These are phyloP conservation scores for Ceratocystis cacaofunesta DNA, from an alignment of 2,329 filamentous ascomycete species.

Conservation along the genomic window DNA sequence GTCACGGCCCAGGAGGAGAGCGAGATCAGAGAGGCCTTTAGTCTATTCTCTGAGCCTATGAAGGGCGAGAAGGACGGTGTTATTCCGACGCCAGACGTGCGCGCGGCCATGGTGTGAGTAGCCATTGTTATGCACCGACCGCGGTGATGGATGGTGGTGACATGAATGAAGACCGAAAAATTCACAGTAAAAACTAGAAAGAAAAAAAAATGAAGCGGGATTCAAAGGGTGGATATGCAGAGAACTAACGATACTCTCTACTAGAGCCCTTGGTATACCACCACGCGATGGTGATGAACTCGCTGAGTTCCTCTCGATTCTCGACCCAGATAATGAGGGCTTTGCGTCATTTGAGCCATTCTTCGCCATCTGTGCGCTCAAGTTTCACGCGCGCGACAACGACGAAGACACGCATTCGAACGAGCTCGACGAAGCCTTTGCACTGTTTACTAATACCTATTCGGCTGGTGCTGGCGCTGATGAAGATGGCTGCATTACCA, in stretches of 20 bases:
- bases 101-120: slow-evolving; percentile 56
- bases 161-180: too few species aligned
- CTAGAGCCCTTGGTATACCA: slow-evolving; percentile 66
- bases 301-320: slow-evolving; percentile 57
- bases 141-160: too few species aligned
- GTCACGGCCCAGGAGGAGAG: slow-evolving; percentile 70
- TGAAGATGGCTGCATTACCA: slow-evolving; percentile 47
- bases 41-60: slow-evolving; percentile 60
- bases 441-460: slow-evolving; percentile 52
- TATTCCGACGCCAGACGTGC: slow-evolving; percentile 51
- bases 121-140: background rate
- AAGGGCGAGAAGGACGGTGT: slow-evolving; percentile 59
- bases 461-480: background rate
- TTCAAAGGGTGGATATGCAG: too few species aligned
- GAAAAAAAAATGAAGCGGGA: too few species aligned
- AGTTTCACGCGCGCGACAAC: slow-evolving; percentile 50
- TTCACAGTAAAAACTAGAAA: too few species aligned
- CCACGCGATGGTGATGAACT: slow-evolving; percentile 52
- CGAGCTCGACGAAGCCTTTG: slow-evolving; percentile 71
- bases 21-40: slow-evolving; percentile 83
- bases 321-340: slow-evolving; percentile 71
- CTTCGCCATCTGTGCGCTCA: slow-evolving; percentile 74
- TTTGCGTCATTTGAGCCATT: slow-evolving; percentile 69
- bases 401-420: slow-evolving; percentile 38
- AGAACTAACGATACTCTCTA: background rate